phyloP scores from a whole-genome alignment of 2,329 filamentous ascomycete genomes.

The Alternaria tenuissima region DNA sequence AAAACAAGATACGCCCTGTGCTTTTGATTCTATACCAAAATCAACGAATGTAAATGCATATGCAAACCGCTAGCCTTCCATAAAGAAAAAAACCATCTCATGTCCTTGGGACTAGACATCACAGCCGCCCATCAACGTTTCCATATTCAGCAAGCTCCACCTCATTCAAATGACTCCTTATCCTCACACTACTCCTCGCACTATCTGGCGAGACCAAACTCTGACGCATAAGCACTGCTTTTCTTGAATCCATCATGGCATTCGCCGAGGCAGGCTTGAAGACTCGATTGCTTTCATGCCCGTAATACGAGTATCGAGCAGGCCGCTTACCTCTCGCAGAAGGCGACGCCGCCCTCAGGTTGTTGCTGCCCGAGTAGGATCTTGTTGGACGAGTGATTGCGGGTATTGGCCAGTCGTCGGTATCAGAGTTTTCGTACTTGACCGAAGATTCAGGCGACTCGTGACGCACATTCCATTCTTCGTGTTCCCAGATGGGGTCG shows the following conservation, averaged over 20 bases:
- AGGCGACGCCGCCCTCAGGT: constrained; percentile 2
- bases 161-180: constrained; percentile 41
- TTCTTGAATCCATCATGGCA: constrained; percentile 26
- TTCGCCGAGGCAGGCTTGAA: constrained; percentile 16
- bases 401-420: constrained; percentile 19
- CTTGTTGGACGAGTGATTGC: constrained; percentile 22
- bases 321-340: constrained; percentile 31
- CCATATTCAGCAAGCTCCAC: constrained; percentile 40
- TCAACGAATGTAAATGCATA: neutral
- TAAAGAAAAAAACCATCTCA: neutral
- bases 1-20: neutral
- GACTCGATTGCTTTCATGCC: constrained; percentile 18
- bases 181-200: constrained; percentile 37
- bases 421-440: constrained; percentile 29
- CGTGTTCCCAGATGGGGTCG: constrained; percentile 26
- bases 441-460: constrained; percentile 31
- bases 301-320: constrained; percentile 25
- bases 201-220: constrained; percentile 31
- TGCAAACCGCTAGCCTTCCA: neutral
- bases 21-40: neutral
- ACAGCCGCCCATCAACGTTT: constrained; percentile 26
- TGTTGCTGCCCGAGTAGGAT: constrained; percentile 13
- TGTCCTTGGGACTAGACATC: neutral
- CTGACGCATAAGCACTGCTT: constrained; percentile 33
- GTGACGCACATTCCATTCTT: constrained; percentile 29